phyloP scores from a whole-genome alignment of 2,329 filamentous ascomycete genomes.

The Colletotrichum paranaense region DNA sequence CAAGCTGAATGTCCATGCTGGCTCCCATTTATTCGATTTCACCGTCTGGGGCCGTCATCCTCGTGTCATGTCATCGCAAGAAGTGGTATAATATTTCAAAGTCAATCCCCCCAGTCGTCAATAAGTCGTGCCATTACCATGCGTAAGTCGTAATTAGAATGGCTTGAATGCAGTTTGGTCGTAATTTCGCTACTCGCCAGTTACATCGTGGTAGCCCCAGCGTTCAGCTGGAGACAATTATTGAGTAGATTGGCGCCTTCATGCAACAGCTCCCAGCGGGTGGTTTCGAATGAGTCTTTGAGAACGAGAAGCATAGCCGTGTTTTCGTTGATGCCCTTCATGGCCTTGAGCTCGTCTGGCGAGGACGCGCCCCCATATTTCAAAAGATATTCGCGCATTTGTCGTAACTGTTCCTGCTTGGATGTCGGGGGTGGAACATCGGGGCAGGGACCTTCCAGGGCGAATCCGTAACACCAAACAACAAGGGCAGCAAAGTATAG shows the following conservation, averaged over 20 bases:
- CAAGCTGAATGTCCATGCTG: background rate
- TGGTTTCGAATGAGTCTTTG: conserved; percentile 82
- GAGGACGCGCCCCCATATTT: conserved; percentile 77
- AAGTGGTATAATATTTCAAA: conserved; percentile 27
- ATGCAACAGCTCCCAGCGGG: conserved; percentile 90
- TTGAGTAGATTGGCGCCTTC: conserved; percentile 85
- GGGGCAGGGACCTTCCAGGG: conserved; percentile 82
- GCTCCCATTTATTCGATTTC: background rate
- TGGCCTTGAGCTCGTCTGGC: conserved; percentile 80
- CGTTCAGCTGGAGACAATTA: conserved; percentile 78
- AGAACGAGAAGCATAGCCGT: conserved; percentile 85
- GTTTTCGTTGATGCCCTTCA: conserved; percentile 84
- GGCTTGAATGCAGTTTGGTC: background rate
- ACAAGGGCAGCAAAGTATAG: conserved; percentile 92
- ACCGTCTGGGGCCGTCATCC: conserved; percentile 2
- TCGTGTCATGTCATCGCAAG: conserved; percentile 17
- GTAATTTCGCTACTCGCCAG: background rate
- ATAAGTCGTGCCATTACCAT: background rate
- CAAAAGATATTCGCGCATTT: conserved; percentile 84
- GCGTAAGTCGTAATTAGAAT: background rate
- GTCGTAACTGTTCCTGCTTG: conserved; percentile 73
- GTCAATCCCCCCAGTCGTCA: conserved; percentile 4
- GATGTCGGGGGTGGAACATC: conserved; percentile 63
- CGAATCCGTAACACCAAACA: conserved; percentile 95
- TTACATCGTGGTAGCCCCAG: conserved; percentile 39